These are phyloP conservation scores for Anisodus tanguticus DNA, from an alignment of 257 asterid genomes.

Conservation along the genomic window DNA sequence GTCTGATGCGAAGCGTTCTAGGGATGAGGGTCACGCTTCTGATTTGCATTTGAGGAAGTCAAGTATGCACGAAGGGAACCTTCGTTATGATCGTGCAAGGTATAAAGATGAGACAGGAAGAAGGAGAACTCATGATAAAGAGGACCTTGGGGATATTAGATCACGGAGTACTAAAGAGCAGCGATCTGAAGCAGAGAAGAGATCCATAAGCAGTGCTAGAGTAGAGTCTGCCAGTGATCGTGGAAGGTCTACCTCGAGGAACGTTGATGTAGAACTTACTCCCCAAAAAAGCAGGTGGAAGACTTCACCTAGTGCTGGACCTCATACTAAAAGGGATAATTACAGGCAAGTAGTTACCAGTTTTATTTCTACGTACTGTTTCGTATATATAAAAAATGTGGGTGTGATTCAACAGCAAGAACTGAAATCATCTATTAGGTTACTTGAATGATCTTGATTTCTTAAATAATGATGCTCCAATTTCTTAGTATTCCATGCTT, in stretches of 20 bases:
- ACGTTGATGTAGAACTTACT: constrained; percentile 61
- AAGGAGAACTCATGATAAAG: constrained; percentile 71
- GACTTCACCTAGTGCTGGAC: constrained; percentile 75
- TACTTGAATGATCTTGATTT: background rate
- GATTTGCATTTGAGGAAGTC: constrained; percentile 66
- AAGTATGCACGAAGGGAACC: constrained; percentile 65
- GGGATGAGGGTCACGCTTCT: constrained; percentile 65
- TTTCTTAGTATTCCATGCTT: background rate
- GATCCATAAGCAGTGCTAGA: constrained; percentile 54
- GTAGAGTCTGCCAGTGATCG: constrained; percentile 58
- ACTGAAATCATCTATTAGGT: constrained; percentile 12
- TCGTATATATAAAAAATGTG: background rate
- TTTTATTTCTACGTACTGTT: constrained; percentile 2
- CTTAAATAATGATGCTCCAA: background rate
- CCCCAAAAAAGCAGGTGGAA: constrained; percentile 66
- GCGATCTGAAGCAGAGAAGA: constrained; percentile 67
- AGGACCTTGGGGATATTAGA: constrained; percentile 67
- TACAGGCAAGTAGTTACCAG: constrained; percentile 53
- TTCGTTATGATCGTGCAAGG: constrained; percentile 64
- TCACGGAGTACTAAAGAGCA: constrained; percentile 71
- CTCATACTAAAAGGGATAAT: constrained; percentile 69
- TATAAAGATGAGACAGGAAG: constrained; percentile 74
- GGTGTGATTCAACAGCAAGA: background rate
- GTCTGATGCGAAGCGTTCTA: constrained; percentile 63
- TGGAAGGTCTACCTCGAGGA: constrained; percentile 72